Conservation (phyloP, 1,284 basidiomycete genomes). For the Amylostereum chailletii region DNA sequence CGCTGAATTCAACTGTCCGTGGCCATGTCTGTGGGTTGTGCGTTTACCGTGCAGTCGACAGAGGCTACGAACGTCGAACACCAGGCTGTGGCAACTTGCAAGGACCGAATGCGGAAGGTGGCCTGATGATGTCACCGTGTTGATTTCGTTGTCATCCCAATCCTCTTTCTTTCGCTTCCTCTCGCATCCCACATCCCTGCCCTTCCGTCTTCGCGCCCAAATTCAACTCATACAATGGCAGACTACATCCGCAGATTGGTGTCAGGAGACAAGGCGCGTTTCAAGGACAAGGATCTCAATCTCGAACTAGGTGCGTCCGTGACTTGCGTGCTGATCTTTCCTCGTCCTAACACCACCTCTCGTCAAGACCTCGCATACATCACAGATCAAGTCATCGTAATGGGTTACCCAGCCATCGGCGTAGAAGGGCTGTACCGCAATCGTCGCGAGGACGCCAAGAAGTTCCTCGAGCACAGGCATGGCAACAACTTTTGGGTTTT, state of each 20-base stretch:
- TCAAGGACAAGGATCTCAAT: conserved; percentile 59
- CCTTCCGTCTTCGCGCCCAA: no score
- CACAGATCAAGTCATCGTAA: conserved; percentile 77
- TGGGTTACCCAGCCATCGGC: conserved; percentile 84
- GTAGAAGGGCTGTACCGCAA: conserved; percentile 81
- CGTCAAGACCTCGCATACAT: conserved; percentile 73
- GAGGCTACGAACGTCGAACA: no score
- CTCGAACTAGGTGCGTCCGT: conserved; percentile 51
- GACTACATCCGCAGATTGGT: conserved; percentile 58
- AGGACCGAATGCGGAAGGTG: no score
- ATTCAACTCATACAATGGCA: conserved; percentile 30
- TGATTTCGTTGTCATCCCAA: no score
- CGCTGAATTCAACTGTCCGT: no score
- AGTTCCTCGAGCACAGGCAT: conserved; percentile 70
- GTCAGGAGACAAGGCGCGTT: conserved; percentile 73
- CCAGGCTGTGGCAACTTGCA: no score
- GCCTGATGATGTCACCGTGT: no score
- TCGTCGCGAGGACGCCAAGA: conserved; percentile 65
- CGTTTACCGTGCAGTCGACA: no score
- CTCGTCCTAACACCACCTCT: background rate
- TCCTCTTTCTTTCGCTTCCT: no score
- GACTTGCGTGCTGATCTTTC: background rate
- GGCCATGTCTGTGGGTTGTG: no score
- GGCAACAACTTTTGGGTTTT: conserved; percentile 77
- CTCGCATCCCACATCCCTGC: no score